Evolutionary conservation across 148 eudicot species (phyloP), one percentile per base, ranked within the genome.

Genomic region (Polygonum maritimum): DNA sequence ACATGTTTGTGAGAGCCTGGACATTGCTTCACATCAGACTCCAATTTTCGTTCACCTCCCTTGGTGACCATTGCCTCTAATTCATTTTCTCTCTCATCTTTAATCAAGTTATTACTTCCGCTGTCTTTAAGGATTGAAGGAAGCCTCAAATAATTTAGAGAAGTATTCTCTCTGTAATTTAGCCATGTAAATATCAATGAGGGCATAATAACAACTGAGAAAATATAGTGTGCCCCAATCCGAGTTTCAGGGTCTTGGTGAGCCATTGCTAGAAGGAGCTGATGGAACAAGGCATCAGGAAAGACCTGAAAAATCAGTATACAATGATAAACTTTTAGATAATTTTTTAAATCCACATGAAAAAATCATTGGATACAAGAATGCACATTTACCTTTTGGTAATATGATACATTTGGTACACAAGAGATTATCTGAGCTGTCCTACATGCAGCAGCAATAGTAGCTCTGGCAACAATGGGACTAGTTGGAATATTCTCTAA

Each of bases 271-370:
- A 89, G 73, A 73, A 92, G 90, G 74, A 92, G 84, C 81, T 90
- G 98, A 78, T 89, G 98, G 84, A 92, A 89, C 75, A 92, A 85
- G 76, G 87, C 91, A 85, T 92, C 96, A 62, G 98, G 98, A 81
- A 87, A 89, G 12, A 86, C 85, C 98, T 92, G 87, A 52, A 78
- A 69, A 14, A 48, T 62, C 57, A 81, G 69, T 72, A 76, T 74
- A 78, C 39, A 78, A 51, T 15, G 51, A 36, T 33, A 67, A 60
- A 74, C 36, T 16, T 41, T 84, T 63, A 79, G 82, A 76, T 31
- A 22, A 76, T 22, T 10, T 14, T 52, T 33, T 70, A 49, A 22
- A 54, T 41, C 3, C 22, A 69, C 60, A 39, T 35, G 16, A 12
- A 71, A 48, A 63, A 47, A 73, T 35, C 45, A 63, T 63, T 48